Percentiles rank a stretch among this genome's conserved stretches.
phyloP scores from a whole-genome alignment of 1,284 basidiomycete genomes.

The Bondarzewia mesenterica region DNA sequence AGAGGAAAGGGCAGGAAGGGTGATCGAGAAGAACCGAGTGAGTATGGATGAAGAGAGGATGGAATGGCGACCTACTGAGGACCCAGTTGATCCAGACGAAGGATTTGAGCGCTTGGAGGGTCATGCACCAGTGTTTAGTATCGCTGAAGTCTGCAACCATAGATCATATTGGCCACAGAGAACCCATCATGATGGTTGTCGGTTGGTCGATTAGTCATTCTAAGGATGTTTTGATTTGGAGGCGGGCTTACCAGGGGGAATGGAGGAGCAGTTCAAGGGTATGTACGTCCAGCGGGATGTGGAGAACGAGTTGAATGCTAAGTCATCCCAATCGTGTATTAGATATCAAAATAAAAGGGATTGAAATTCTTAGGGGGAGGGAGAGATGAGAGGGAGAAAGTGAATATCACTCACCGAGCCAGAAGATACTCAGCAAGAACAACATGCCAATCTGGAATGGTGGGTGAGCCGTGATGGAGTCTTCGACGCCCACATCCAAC shows the following conservation, averaged over 20 bases:
- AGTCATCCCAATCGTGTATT: no score
- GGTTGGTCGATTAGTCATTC: no score
- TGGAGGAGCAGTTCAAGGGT: slow-evolving; percentile 37
- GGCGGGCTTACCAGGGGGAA: slow-evolving; percentile 31
- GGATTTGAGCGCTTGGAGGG: slow-evolving; percentile 44
- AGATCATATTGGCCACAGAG: neutral
- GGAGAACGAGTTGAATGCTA: slow-evolving; percentile 54
- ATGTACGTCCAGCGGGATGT: slow-evolving; percentile 44
- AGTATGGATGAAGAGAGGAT: slow-evolving; percentile 1
- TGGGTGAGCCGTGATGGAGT: neutral
- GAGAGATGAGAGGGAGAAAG: slow-evolving; percentile 25
- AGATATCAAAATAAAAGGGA: no score
- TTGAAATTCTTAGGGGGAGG: neutral
- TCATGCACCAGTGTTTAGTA: slow-evolving; percentile 42
- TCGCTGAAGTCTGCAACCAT: slow-evolving; percentile 31
- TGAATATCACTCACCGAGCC: slow-evolving; percentile 27
- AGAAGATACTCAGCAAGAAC: neutral
- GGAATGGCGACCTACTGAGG: slow-evolving; percentile 30
- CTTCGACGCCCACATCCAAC: neutral
- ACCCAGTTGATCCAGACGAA: slow-evolving; percentile 54
- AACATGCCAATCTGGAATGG: neutral
- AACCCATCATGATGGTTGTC: neutral
- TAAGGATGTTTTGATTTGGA: no score
- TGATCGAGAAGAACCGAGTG: neutral
- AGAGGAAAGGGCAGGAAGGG: neutral